Percentiles rank a stretch among this genome's conserved stretches.
These are phyloP conservation scores for Chaetomiaceae sp. DNA, from an alignment of 2,329 filamentous ascomycete genomes.

Conservation along the genomic window DNA sequence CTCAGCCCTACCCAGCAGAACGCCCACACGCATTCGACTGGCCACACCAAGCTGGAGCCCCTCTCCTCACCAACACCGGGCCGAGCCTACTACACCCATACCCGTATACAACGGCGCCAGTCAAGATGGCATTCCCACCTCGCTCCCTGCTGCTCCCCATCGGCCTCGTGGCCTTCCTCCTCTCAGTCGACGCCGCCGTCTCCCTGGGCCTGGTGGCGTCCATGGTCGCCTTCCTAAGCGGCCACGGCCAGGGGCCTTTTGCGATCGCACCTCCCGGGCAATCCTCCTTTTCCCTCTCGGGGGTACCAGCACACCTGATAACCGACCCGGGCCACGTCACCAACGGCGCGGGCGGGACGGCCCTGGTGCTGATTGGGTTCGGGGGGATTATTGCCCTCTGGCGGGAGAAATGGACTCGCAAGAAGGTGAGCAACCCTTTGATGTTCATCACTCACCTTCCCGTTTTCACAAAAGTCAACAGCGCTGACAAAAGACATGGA, in stretches of 20 bases:
- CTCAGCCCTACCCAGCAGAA: neutral
- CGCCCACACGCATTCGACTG: neutral
- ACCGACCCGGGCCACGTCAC: slow-evolving; percentile 40
- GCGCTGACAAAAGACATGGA: slow-evolving; percentile 8
- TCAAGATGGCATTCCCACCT: neutral
- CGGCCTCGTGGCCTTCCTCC: slow-evolving; percentile 29
- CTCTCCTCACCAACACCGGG: no score
- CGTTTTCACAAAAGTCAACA: no score
- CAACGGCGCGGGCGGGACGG: slow-evolving; percentile 39
- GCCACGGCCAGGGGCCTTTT: slow-evolving; percentile 29
- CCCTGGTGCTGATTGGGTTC: slow-evolving; percentile 33
- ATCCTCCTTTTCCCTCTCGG: slow-evolving; percentile 27
- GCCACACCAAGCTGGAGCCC: neutral
- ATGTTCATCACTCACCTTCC: no score
- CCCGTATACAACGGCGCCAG: neutral
- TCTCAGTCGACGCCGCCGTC: slow-evolving; percentile 36
- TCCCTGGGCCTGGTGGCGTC: slow-evolving; percentile 37
- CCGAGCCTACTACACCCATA: neutral
- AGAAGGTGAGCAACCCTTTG: slow-evolving; percentile 9
- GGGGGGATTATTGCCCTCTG: slow-evolving; percentile 32
- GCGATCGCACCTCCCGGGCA: slow-evolving; percentile 23
- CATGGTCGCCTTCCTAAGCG: slow-evolving; percentile 37
- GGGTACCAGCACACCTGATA: slow-evolving; percentile 32
- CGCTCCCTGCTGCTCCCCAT: slow-evolving; percentile 17
- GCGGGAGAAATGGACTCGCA: slow-evolving; percentile 25